These are phyloP conservation scores for Colletotrichum filicis DNA, from an alignment of 2,329 filamentous ascomycete species.

Conservation along the genomic window DNA sequence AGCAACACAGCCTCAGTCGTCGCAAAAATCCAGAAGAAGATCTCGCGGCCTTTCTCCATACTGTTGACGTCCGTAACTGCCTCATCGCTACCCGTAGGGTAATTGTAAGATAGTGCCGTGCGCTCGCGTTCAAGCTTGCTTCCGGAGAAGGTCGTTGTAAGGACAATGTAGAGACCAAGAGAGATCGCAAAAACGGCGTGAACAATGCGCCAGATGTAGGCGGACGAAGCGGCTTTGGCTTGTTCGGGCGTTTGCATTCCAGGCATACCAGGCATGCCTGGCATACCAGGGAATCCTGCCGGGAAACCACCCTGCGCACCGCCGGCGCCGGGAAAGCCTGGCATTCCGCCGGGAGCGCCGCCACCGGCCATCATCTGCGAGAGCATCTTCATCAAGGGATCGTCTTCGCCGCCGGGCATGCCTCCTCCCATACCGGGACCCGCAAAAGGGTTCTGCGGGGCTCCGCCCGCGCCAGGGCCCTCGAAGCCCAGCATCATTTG, in stretches of 20 bases:
- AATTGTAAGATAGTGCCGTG: conserved; percentile 46
- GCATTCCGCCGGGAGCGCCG: conserved; percentile 40
- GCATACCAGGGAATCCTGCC: conserved; percentile 48
- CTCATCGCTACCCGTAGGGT: conserved; percentile 41
- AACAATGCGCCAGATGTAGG: conserved; percentile 75
- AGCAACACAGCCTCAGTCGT: conserved; percentile 80
- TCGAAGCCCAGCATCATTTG: conserved; percentile 73
- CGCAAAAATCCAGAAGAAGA: conserved; percentile 84
- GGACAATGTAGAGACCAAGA: conserved; percentile 76
- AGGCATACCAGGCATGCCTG: conserved; percentile 51
- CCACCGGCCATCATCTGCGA: conserved; percentile 73
- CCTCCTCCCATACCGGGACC: conserved; percentile 25
- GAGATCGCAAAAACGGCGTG: conserved; percentile 78
- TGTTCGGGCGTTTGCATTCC: conserved; percentile 45
- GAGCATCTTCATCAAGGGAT: conserved; percentile 70
- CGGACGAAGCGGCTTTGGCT: conserved; percentile 43
- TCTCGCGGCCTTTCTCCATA: conserved; percentile 52
- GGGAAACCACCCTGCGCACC: conserved; percentile 40
- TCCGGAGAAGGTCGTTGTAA: conserved; percentile 76
- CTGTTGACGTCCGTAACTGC: conserved; percentile 40
- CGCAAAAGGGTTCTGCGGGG: conserved; percentile 39
- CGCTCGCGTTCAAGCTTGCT: conserved; percentile 68
- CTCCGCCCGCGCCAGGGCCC: conserved; percentile 38
- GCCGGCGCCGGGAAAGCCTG: conserved; percentile 10
- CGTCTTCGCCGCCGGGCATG: conserved; percentile 58